Base-by-base conservation (phyloP, 805 yeast species). In the Clavispora carvajalis region DNA sequence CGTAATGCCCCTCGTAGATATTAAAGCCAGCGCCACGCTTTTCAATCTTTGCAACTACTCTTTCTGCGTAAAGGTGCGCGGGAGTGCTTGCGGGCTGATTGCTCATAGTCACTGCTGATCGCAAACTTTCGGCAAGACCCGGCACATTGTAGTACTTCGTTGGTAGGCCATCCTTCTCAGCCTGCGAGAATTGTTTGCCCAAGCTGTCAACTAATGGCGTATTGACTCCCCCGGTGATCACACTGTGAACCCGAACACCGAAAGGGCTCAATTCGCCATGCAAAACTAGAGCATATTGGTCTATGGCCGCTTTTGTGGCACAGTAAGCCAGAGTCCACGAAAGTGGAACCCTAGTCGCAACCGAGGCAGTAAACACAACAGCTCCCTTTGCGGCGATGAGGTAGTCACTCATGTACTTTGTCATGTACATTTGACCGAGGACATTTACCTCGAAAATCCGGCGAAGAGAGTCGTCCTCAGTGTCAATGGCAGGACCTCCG, bases 271-370 rank as follows among this genome's bases (percentile, higher is more conserved):
- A 48, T 42, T 71, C 76, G 6, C 54, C 41, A 5, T 59, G 62
- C 15, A 71, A 50, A 2, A 44, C 51, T 33, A 51, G 43, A 2
- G 73, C 71, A 35, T 67, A 58, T 28, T 49, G 52, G 43, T 60
- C 65, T 37, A 71, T 61, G 5, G 74, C 71, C 1, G 69, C 63
- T 46, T 71, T 71, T 16, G 67, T 51, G 4, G 72, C 52, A 24
- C 59, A 49, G 51, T 70, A 70, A 5, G 57, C 51, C 5, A 60
- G 44, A 1, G 48, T 38, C 59, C 65, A 65, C 4, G 73, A 65
- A 22, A 59, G 44, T 3, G 70, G 65, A 1, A 53, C 51, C 5
- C 57, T 35, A 5, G 52, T 53, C 11, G 63, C 64, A 5, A 63
- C 58, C 3, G 72, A 64, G 3, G 66, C 48, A 1, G 73, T 67